phyloP scores from a whole-genome alignment of 1,139 yeast species.

The Kodamaea arcana region DNA sequence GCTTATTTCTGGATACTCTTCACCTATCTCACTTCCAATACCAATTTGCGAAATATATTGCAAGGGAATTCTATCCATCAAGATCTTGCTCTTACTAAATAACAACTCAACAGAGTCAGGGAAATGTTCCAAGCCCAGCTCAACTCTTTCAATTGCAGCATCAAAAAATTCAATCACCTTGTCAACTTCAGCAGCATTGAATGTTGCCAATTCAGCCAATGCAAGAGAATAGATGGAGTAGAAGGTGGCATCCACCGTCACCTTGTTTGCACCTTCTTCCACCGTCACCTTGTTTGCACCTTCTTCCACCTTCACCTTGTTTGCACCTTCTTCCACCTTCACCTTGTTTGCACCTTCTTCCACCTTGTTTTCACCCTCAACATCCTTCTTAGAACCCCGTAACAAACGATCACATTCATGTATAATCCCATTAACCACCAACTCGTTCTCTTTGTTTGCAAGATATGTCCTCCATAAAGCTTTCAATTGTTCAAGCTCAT shows the following conservation, averaged over 20 bases:
- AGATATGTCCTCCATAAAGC: conserved; percentile 66
- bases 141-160: conserved; percentile 69
- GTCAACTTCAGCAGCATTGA: conserved; percentile 37
- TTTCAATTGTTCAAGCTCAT: conserved; percentile 67
- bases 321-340: no score
- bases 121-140: conserved; percentile 51
- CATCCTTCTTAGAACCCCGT: conserved; percentile 36
- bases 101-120: conserved; percentile 44
- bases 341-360: no score
- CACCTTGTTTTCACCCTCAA: conserved; percentile 5
- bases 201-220: conserved; percentile 62
- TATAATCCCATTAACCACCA: conserved; percentile 75
- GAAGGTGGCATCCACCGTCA: conserved; percentile 41
- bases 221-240: conserved; percentile 73
- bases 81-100: conserved; percentile 54
- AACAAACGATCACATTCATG: conserved; percentile 87
- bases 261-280: no score
- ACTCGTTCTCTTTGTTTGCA: conserved; percentile 53
- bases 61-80: conserved; percentile 55
- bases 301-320: no score
- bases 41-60: conserved; percentile 51
- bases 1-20: conserved; percentile 26
- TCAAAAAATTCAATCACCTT: conserved; percentile 54
- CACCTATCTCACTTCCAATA: conserved; percentile 26
- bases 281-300: no score